Base-by-base conservation (phyloP, 2,329 filamentous ascomycete genomes). In the Calonectria naviculata region DNA sequence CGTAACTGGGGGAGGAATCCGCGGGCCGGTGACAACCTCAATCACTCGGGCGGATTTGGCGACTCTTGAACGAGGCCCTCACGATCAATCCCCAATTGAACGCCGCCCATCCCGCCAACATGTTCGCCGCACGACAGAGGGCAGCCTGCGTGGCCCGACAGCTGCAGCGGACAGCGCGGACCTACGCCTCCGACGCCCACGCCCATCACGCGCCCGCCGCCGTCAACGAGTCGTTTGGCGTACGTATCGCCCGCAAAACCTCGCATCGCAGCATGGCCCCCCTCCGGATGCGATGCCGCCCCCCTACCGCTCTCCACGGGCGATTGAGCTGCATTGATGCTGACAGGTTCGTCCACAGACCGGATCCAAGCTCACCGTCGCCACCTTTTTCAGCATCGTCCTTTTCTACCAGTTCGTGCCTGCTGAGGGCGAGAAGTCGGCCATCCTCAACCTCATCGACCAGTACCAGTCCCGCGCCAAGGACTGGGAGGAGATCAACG, bases 141-240 rank as follows among this genome's bases (percentile, higher is more conserved):
- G 85, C 80, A 80, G 81, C 80, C 79, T 79, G 78, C 62, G 71
- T 81, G 52, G 82, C 82, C 71, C 81, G 83, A 70, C 81, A 81
- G 76, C 78, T 84, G 73, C 80, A 81, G 77, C 79, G 82, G 70
- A 78, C 80, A 74, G 80, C 84, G 74, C 86, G 88, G 78, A 84
- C 84, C 71, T 90, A 90, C 80, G 89, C 88, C 75, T 90, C 88
- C 79, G 85, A 87, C 74, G 83, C 84, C 80, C 87, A 89, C 77
- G 84, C 81, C 71, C 84, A 86, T 75, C 84, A 86, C 79, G 83
- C 86, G 75, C 81, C 85, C 70, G 84, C 85, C 75, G 82, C 84
- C 72, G 87, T 86, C 71, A 85, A 87, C 76, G 89, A 91, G 82
- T 84, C 85, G 70, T 85, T 90, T 78, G 89, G 89, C 76, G 89